Base-by-base conservation (phyloP, 2,329 filamentous ascomycete species). In the Endoconidiophora polonica region DNA sequence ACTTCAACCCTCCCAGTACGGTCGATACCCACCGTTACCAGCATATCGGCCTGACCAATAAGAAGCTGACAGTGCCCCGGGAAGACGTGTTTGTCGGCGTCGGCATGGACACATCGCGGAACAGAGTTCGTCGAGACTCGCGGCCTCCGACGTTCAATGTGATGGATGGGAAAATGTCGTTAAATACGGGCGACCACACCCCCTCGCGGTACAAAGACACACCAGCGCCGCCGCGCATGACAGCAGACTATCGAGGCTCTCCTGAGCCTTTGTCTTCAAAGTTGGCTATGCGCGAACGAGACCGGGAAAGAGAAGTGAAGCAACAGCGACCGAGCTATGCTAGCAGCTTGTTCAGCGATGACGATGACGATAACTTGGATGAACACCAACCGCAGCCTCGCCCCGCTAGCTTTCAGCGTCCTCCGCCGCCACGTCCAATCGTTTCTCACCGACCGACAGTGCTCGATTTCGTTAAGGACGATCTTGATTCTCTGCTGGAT, bases 1-100 rank as follows among this genome's bases (percentile, higher is more conserved):
- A 56, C 24, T 56, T 56, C 39, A 56, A 56, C 16, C 52, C 54
- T 2, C 54, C 54, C 3, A 47, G 46, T 36, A 55, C 53, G 18
- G 44, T 53, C 23, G 44, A 46, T 18, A 47, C 44, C n/a, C 49
- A 44, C 10, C 47, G 43, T 3, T 50, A 49, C 18, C 51, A 45
- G 16, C 24, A 50, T 22, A 36, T 42, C 9, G 22, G 47, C 5
- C 12, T 36, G 12, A 22, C 6, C 33, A 29, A 22, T 39, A 49
- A 44, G 44, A 44, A 23, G 26, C 4, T 29, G 22, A n/a, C 22
- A 3, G 24, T 42, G 1, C 18, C n/a, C 23, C 33, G 38, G 7
- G 46, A 43, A 26, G 51, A 53, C 26, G 51, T 53, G 16, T 53
- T 53, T 43, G 29, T 41, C 14, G 51, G 51, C 9, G 24, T 49